A percentile compares a stretch with the other conserved stretches of the same genome.
Conservation (phyloP, 176 grass and related monocot species). For the Eremochloa ophiuroides region DNA sequence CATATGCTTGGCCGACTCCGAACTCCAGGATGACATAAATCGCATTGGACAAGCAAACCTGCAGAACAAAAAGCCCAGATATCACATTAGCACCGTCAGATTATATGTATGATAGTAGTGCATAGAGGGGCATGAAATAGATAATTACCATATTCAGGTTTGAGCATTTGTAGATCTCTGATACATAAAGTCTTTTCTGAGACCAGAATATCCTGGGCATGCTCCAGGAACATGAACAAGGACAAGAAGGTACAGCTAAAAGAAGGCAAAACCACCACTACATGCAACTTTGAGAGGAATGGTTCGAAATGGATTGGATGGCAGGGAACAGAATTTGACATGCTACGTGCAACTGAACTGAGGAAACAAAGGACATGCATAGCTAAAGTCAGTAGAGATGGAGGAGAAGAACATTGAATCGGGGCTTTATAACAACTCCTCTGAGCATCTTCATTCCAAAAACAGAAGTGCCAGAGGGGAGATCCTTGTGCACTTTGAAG, state of each 20-base stretch:
- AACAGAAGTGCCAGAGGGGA: conserved; percentile 57
- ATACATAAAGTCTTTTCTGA: conserved; percentile 1
- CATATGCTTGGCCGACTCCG: background rate
- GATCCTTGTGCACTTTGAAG: conserved; percentile 32
- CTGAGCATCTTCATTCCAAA: conserved; percentile 65
- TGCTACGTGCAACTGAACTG: conserved; percentile 30
- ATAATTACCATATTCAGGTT: conserved; percentile 20
- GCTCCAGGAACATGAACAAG: conserved; percentile 21
- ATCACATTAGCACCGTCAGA: conserved; percentile 1
- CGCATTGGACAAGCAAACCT: conserved; percentile 22
- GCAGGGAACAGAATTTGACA: conserved; percentile 5
- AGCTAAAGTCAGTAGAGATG: conserved; percentile 24
- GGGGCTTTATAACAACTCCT: conserved; percentile 26
- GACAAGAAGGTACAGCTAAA: background rate
- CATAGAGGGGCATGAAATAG: background rate
- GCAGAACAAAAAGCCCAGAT: background rate
- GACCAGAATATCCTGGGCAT: background rate
- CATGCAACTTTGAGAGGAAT: conserved; percentile 3
- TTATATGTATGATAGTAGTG: background rate
- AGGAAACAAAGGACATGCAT: background rate
- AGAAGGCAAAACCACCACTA: background rate
- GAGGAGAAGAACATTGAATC: background rate
- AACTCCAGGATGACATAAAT: conserved; percentile 15
- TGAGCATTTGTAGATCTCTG: background rate
- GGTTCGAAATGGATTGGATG: conserved; percentile 5